Percentiles rank a stretch among this genome's conserved stretches.
phyloP scores from a whole-genome alignment of 371 early-diverging fungal genomes.

The Fennellomyces sp. region DNA sequence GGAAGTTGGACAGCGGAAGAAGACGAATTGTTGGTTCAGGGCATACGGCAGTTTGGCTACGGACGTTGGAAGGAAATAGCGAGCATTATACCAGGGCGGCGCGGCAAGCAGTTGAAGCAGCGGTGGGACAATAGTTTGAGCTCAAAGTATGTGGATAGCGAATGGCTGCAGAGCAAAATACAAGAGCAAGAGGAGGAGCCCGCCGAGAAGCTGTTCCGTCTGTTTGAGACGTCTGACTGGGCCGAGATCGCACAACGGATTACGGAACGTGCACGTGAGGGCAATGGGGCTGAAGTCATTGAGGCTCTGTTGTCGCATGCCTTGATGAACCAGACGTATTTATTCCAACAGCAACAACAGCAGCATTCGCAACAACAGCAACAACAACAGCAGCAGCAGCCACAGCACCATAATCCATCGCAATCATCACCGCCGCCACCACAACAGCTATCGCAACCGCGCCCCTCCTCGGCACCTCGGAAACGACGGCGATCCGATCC shows the following conservation, averaged over 20 bases:
- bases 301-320: constrained; percentile 42
- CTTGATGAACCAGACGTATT: constrained; percentile 11
- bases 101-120: constrained; percentile 50
- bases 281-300: constrained; percentile 30
- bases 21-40: constrained; percentile 41
- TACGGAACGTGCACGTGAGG: constrained; percentile 40
- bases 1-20: constrained; percentile 50
- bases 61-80: constrained; percentile 54
- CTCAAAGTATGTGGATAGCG: constrained; percentile 47
- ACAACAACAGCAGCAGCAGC: constrained; percentile 10
- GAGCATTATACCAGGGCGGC: constrained; percentile 36
- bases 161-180: constrained; percentile 39
- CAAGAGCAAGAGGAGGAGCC: constrained; percentile 14
- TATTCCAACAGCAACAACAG: constrained; percentile 3
- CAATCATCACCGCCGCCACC: not conserved
- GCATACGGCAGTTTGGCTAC: constrained; percentile 47
- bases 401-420: not conserved
- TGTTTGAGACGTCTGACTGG: constrained; percentile 27
- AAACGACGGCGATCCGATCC: constrained; percentile 26
- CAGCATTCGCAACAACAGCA: not conserved
- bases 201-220: constrained; percentile 18
- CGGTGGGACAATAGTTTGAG: constrained; percentile 49
- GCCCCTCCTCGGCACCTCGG: constrained; percentile 15
- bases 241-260: constrained; percentile 40
- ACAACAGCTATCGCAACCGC: constrained; percentile 5